Evolutionary conservation across 176 grass and related monocot species (phyloP).

Genomic region (Elymus sibiricus): DNA sequence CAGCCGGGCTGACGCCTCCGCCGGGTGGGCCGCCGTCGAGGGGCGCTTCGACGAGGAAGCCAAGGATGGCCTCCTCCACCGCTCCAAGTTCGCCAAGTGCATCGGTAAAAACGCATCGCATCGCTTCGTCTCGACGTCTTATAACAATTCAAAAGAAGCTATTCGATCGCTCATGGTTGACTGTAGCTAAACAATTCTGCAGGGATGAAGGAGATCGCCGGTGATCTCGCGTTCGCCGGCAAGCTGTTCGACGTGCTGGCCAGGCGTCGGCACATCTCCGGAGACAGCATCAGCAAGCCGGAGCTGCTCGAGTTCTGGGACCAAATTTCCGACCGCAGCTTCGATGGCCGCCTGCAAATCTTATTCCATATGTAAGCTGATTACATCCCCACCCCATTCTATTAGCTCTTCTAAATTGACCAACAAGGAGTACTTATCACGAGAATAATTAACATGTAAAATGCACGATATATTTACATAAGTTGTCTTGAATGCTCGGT

Average conservation of each 20-base stretch:
- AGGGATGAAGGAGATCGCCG: constrained; percentile 68
- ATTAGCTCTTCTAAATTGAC: neutral
- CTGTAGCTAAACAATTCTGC: no score
- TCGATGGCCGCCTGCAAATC: constrained; percentile 80
- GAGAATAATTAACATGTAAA: no score
- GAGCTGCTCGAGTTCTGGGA: constrained; percentile 91
- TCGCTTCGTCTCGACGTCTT: neutral
- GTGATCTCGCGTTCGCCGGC: constrained; percentile 65
- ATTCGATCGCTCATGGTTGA: neutral
- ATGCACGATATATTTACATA: no score
- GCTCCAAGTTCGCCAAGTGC: constrained; percentile 80
- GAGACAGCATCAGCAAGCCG: constrained; percentile 62
- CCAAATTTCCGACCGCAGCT: constrained; percentile 78
- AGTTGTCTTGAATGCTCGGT: no score
- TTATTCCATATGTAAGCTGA: constrained; percentile 81
- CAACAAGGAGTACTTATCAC: neutral
- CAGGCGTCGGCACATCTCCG: constrained; percentile 54
- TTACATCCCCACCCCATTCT: neutral
- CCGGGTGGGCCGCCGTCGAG: constrained; percentile 57
- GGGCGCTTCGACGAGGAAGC: constrained; percentile 62
- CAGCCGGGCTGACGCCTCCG: constrained; percentile 41
- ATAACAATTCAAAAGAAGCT: neutral
- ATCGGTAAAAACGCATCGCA: constrained; percentile 36
- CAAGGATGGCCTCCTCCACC: constrained; percentile 46
- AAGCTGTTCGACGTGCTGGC: constrained; percentile 79